These are phyloP conservation scores for Talaromyces islandicus DNA, from an alignment of 2,329 filamentous ascomycete genomes.

Conservation along the genomic window DNA sequence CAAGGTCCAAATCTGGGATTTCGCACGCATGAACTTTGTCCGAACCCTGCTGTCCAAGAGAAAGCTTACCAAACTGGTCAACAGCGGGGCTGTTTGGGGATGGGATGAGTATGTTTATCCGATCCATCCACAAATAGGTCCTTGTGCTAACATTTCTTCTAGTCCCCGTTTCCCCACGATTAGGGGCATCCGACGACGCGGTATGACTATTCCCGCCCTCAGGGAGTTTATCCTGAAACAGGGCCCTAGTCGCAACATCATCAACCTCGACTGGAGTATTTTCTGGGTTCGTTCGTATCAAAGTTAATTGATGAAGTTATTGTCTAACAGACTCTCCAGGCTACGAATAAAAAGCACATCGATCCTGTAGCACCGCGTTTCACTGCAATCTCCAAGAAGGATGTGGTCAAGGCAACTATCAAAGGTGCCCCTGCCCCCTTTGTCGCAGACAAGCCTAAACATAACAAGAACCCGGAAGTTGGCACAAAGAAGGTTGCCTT, in stretches of 20 bases:
- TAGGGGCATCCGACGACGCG: slow-evolving; percentile 43
- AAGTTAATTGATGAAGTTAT: neutral
- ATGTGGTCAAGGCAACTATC: slow-evolving; percentile 65
- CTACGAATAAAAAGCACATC: slow-evolving; percentile 71
- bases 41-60: slow-evolving; percentile 47
- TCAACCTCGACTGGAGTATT: slow-evolving; percentile 45
- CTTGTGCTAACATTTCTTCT: neutral
- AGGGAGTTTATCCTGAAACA: slow-evolving; percentile 48
- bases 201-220: slow-evolving; percentile 44
- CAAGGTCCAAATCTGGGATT: slow-evolving; percentile 45
- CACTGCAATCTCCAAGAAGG: slow-evolving; percentile 65
- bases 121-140: neutral
- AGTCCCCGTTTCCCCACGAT: slow-evolving; percentile 45
- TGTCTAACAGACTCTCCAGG: neutral
- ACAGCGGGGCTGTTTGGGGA: slow-evolving; percentile 43
- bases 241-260: slow-evolving; percentile 44
- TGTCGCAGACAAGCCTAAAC: slow-evolving; percentile 73
- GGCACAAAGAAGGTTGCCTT: slow-evolving; percentile 82
- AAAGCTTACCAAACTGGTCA: slow-evolving; percentile 47
- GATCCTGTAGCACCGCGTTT: slow-evolving; percentile 69
- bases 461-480: slow-evolving; percentile 80
- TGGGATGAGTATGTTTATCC: slow-evolving; percentile 38
- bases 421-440: slow-evolving; percentile 60
- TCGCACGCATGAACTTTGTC: slow-evolving; percentile 49
- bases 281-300: slow-evolving; percentile 32